A percentile compares a stretch with the other conserved stretches of the same genome.
phyloP scores from a whole-genome alignment of 2,329 filamentous ascomycete genomes.

The Chrysosporium queenslandicum region DNA sequence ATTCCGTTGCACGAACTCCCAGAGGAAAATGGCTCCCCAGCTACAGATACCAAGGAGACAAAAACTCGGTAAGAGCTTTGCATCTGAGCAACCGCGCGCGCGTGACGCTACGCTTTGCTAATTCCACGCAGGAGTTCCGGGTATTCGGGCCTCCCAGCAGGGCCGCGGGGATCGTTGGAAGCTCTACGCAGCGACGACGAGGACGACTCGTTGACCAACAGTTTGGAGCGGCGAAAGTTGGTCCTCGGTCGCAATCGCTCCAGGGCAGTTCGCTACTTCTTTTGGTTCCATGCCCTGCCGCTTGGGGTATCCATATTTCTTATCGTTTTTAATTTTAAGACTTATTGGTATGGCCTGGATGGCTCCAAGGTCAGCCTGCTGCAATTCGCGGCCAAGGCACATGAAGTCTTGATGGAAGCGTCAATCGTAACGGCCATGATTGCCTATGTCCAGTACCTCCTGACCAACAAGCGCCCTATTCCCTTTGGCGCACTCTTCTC shows the following conservation, averaged over 20 bases:
- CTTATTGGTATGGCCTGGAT: not conserved
- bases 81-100: not conserved
- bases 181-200: not conserved
- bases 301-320: not conserved
- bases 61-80: not conserved
- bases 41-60: not conserved
- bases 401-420: conserved; percentile 5
- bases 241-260: not conserved
- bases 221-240: not conserved
- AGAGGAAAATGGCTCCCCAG: not conserved
- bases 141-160: not conserved
- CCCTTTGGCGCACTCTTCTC: conserved; percentile 12
- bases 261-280: not conserved
- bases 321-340: not conserved
- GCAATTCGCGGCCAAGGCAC: conserved; percentile 5
- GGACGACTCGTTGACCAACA: not conserved
- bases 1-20: not conserved
- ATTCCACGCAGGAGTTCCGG: not conserved
- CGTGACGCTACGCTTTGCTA: not conserved
- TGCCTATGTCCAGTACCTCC: conserved; percentile 5
- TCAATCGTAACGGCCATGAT: conserved; percentile 1
- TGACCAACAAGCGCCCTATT: not conserved
- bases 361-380: not conserved
- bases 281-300: not conserved
- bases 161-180: not conserved